Conservation (phyloP, 1,284 basidiomycete genomes). For the Ustilago vetiveriae region DNA sequence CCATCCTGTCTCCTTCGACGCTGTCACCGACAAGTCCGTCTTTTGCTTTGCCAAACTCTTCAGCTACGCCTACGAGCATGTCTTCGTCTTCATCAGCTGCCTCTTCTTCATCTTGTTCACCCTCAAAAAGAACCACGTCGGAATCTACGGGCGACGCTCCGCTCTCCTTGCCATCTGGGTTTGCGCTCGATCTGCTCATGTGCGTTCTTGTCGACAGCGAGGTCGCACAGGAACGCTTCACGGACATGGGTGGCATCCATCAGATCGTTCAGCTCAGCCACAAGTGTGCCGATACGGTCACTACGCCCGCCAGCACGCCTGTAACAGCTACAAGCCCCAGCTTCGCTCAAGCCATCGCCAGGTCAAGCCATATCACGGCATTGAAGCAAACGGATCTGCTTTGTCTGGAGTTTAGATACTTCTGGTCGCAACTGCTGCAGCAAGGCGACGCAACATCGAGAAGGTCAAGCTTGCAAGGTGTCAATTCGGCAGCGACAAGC, state of each 20-base stretch:
- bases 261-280: conserved; percentile 46
- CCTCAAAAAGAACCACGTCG: background rate
- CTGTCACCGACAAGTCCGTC: conserved; percentile 6
- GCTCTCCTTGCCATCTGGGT: conserved; percentile 32
- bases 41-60: conserved; percentile 2
- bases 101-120: background rate
- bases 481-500: conserved; percentile 4
- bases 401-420: conserved; percentile 49
- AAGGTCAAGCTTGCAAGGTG: conserved; percentile 1
- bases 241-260: conserved; percentile 43
- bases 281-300: conserved; percentile 42
- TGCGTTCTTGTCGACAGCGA: conserved; percentile 42
- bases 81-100: background rate
- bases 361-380: conserved; percentile 12
- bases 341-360: conserved; percentile 1
- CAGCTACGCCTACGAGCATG: conserved; percentile 10
- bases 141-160: conserved; percentile 8
- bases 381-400: conserved; percentile 46
- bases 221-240: conserved; percentile 24
- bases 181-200: conserved; percentile 47
- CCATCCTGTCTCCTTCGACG: conserved; percentile 17
- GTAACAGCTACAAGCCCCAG: background rate
- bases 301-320: conserved; percentile 18
- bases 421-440: conserved; percentile 37
- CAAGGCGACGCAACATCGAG: conserved; percentile 7